Conservation (phyloP, 2,329 filamentous ascomycete species). For the Incumbomyces delicatus region DNA sequence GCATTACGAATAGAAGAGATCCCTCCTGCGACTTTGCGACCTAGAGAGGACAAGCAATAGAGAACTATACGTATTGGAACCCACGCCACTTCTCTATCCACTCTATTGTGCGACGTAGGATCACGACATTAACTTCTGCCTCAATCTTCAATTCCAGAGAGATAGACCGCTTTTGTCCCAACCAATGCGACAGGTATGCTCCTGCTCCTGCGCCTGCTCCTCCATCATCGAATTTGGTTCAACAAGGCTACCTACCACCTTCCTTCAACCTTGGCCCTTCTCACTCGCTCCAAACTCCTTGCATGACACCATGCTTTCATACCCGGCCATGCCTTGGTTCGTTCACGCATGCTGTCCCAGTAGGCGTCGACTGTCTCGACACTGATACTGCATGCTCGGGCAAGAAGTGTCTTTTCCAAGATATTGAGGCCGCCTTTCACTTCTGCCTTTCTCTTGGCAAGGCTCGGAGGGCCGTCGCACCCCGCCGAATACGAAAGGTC, state of each 20-base stretch:
- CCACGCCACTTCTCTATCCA: too few species aligned
- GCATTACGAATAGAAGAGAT: too few species aligned
- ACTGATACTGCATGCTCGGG: neutral
- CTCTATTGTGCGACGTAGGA: too few species aligned
- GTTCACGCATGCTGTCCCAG: conserved; percentile 4
- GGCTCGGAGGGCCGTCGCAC: too few species aligned
- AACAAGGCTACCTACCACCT: neutral
- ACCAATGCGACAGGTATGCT: too few species aligned
- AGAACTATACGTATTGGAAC: too few species aligned
- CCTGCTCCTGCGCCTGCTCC: too few species aligned
- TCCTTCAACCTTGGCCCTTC: conserved; percentile 2
- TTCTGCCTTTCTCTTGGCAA: neutral
- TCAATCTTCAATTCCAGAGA: too few species aligned
- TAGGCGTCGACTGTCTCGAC: conserved; percentile 5
- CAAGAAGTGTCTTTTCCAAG: neutral
- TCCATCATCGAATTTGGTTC: neutral
- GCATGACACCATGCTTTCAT: conserved; percentile 4
- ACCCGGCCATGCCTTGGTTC: conserved; percentile 1
- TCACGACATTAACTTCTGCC: too few species aligned
- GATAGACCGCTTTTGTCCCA: too few species aligned
- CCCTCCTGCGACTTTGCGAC: too few species aligned
- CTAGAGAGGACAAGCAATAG: too few species aligned
- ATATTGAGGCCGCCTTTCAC: conserved; percentile 1
- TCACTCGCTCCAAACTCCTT: neutral
- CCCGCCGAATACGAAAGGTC: neutral